Evolutionary conservation across 768 basidiomycete genomes (phyloP), one percentile per base, ranked within the genome.

Genomic region (Russula sp.): DNA sequence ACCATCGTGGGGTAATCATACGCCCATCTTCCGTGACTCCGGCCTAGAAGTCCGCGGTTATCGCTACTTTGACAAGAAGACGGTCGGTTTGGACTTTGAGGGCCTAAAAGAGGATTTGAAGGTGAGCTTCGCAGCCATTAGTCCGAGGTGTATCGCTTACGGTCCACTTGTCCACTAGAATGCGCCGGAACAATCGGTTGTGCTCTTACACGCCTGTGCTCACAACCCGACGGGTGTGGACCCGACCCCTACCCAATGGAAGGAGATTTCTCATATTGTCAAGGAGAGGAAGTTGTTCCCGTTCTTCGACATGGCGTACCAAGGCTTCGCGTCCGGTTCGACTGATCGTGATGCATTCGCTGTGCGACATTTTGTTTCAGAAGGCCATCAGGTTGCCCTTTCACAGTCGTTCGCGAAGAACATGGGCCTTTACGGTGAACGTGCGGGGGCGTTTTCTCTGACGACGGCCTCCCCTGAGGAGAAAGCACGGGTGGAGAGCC

Each of bases 301-400:
- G 56, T 93, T 98, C 85, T 98, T 98, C 74, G 97, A 99, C 76
- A 98, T 98, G 94, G 96, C 97, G 16, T 99, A 99, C 79, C 93
- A 97, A 75, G 97, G 97, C 55, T 99, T 99, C 73, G 96, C 97
- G 39, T 97, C 95, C 25, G 97, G 97, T 54, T 86, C 86, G 55
- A 93, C 92, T 66, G 73, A 86, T 66, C 86, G 85, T 59, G 97
- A 99, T 70, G 97, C 96, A 11, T 95, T 92, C 74, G 93, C 96
- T 36, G 85, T 98, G 61, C 90, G 96, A 66, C 85, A 96, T 77
- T 98, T 99, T 73, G 90, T 96, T 56, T 79, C 85, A 20, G 79
- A 93, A 73, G 91, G 93, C 25, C 94, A 97, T 77, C 88, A 94
- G 70, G 75, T 95, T 68, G 90, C 94, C 34, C 82, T 98, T 29